Evolutionary conservation across 176 grass and related monocot species (phyloP).

Genomic region (Aechmea fasciata): DNA sequence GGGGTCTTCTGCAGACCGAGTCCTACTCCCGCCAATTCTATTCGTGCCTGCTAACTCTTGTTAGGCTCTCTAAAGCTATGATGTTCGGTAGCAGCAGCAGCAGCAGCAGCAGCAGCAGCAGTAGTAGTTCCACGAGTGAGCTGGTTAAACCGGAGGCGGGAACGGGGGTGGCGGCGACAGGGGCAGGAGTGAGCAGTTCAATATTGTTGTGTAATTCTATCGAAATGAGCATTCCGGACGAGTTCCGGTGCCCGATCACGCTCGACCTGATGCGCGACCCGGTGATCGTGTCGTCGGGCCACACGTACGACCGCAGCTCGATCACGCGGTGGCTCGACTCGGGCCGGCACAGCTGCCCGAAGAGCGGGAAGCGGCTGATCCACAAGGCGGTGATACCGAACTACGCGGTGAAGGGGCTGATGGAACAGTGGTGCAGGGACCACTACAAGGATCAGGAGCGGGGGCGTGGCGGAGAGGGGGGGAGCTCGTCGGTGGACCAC

Average conservation of each 20-base stretch:
- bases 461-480: background rate
- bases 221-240: background rate
- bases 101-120: too few relatives aligned
- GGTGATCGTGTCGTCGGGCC: constrained; percentile 10
- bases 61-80: background rate
- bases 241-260: constrained; percentile 20
- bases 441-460: background rate
- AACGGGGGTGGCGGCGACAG: too few relatives aligned
- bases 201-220: background rate
- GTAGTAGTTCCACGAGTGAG: background rate
- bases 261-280: constrained; percentile 26
- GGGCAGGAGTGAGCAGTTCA: background rate
- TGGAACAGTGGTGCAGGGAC: constrained; percentile 12
- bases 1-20: background rate
- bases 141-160: background rate
- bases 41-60: background rate
- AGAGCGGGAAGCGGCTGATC: constrained; percentile 1
- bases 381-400: constrained; percentile 15
- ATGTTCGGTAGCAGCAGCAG: background rate
- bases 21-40: background rate
- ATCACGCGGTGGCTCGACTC: constrained; percentile 16
- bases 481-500: background rate
- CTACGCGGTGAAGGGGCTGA: constrained; percentile 12
- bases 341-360: constrained; percentile 11
- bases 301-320: constrained; percentile 19